Conservation (phyloP, 1,139 yeast genomes). For the Taphrina sp. region DNA sequence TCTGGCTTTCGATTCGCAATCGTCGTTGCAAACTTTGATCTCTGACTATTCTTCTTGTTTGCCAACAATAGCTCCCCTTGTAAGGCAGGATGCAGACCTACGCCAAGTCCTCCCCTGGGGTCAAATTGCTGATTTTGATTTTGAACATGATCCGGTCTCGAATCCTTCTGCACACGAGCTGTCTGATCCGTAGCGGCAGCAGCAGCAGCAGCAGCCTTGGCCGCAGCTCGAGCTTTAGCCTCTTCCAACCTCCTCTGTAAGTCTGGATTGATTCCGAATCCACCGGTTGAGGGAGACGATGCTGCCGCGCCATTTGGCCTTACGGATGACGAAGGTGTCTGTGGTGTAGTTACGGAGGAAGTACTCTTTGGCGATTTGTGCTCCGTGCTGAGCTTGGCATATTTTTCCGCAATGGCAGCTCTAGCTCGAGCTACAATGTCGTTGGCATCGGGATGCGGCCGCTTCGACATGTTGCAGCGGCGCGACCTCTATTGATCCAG, state of each 20-base stretch:
- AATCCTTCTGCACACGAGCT: background rate
- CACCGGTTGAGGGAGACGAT: background rate
- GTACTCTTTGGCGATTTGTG: constrained; percentile 20
- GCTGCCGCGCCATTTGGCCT: background rate
- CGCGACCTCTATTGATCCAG: no score
- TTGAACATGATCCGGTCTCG: no score
- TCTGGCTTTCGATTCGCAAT: constrained; percentile 19
- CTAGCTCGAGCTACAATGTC: constrained; percentile 24
- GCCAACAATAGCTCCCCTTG: constrained; percentile 32
- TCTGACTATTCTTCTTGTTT: constrained; percentile 21
- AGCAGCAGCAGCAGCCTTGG: constrained; percentile 32
- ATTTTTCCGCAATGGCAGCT: constrained; percentile 28
- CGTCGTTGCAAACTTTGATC: constrained; percentile 28
- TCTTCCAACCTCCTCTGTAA: constrained; percentile 24
- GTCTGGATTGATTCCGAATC: background rate
- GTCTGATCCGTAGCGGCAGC: constrained; percentile 29
- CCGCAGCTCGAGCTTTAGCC: constrained; percentile 37
- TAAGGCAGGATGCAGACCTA: constrained; percentile 40
- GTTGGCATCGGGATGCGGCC: constrained; percentile 21
- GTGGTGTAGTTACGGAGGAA: no score
- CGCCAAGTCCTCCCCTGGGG: constrained; percentile 39
- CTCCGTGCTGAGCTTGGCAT: constrained; percentile 20
- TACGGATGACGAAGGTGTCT: background rate
- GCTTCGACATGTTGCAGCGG: no score
- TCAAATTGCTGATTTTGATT: constrained; percentile 24